Percentiles rank a stretch among this genome's conserved stretches.
Conservation (phyloP, 2,329 filamentous ascomycete genomes). For the Apiospora malaysiana region DNA sequence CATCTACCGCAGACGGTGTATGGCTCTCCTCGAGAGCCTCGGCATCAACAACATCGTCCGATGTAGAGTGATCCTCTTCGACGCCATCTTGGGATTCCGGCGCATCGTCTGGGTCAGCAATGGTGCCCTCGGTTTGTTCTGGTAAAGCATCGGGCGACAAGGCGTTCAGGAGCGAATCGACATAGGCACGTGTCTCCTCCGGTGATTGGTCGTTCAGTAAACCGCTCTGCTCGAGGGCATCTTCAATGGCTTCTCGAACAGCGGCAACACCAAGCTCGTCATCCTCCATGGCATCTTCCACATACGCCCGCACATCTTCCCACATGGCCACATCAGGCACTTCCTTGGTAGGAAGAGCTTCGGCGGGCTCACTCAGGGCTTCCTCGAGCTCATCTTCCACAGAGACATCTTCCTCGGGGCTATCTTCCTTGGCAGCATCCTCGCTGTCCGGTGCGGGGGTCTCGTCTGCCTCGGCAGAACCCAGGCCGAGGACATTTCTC, state of each 20-base stretch:
- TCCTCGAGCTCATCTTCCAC: slow-evolving; percentile 33
- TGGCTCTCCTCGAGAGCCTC: not conserved
- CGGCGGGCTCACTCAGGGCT: slow-evolving; percentile 24
- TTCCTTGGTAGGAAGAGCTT: slow-evolving; percentile 31
- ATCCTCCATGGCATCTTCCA: slow-evolving; percentile 63
- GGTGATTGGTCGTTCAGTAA: slow-evolving; percentile 53
- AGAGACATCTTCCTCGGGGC: slow-evolving; percentile 30
- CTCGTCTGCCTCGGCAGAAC: slow-evolving; percentile 38
- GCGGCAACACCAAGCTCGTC: slow-evolving; percentile 59
- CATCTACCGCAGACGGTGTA: not conserved
- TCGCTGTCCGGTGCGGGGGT: slow-evolving; percentile 29
- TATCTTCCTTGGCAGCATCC: slow-evolving; percentile 36
- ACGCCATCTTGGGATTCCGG: slow-evolving; percentile 33
- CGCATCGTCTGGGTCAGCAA: not conserved
- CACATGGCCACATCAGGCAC: slow-evolving; percentile 49
- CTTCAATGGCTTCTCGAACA: slow-evolving; percentile 60
- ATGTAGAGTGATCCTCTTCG: slow-evolving; percentile 15
- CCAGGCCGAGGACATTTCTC: slow-evolving; percentile 61
- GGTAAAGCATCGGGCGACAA: slow-evolving; percentile 41
- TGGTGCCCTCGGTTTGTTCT: slow-evolving; percentile 18
- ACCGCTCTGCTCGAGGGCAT: slow-evolving; percentile 61
- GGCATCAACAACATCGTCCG: not conserved
- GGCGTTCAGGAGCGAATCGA: slow-evolving; percentile 57
- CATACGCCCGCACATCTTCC: slow-evolving; percentile 60
- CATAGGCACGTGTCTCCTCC: slow-evolving; percentile 53